Conservation (phyloP, 2,329 filamentous ascomycete species). For the Colletotrichum sp. region DNA sequence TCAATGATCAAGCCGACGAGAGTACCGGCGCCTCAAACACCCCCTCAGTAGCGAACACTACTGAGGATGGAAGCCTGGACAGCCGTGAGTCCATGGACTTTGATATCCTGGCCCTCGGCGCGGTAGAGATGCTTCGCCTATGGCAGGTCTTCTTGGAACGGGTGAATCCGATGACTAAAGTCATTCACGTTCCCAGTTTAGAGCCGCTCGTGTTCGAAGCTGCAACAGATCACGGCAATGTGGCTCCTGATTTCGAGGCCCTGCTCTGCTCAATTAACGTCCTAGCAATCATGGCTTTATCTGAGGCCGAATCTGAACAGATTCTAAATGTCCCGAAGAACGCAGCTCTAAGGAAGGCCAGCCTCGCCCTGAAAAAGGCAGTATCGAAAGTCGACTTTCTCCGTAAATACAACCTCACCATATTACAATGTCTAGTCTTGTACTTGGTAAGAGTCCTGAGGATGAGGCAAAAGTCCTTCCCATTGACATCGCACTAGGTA, state of each 20-base stretch:
- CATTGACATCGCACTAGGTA: conserved; percentile 39
- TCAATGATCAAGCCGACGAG: background rate
- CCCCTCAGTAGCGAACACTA: background rate
- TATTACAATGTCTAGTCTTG: conserved; percentile 63
- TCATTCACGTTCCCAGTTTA: conserved; percentile 71
- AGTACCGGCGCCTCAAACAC: background rate
- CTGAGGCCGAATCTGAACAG: conserved; percentile 59
- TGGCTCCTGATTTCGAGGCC: conserved; percentile 48
- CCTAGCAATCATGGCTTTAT: conserved; percentile 62
- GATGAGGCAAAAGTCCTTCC: conserved; percentile 46
- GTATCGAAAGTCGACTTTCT: conserved; percentile 61
- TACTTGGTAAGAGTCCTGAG: conserved; percentile 59
- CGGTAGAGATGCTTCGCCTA: conserved; percentile 51
- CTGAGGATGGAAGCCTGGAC: background rate
- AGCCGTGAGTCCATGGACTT: background rate
- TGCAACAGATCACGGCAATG: conserved; percentile 24
- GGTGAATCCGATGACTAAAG: conserved; percentile 75
- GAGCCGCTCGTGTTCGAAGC: conserved; percentile 34
- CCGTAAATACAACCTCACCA: conserved; percentile 60
- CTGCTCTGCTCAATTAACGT: conserved; percentile 69
- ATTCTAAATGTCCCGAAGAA: conserved; percentile 53
- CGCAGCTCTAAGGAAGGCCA: conserved; percentile 54
- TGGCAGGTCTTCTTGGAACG: conserved; percentile 79
- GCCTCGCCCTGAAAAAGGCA: conserved; percentile 52
- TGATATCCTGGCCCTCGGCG: background rate